Base-by-base conservation (phyloP, 1,284 basidiomycete genomes). In the Moesziomyces sp. region DNA sequence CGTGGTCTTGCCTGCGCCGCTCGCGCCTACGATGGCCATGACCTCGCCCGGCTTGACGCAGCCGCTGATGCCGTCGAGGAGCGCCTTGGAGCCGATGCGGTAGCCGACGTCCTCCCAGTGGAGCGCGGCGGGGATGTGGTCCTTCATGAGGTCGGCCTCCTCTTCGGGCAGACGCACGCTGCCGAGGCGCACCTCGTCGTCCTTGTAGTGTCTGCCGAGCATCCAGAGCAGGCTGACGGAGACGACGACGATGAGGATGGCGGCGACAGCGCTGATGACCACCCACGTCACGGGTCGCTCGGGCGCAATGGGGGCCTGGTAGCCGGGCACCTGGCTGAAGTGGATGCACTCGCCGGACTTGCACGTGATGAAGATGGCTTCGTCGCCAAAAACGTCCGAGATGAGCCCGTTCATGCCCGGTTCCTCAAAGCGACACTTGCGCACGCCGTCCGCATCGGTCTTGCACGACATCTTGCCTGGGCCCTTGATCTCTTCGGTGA, bases 361-460 rank as follows among this genome's bases (percentile, higher is more conserved):
- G 79, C 96, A 99, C 48, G 90, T 85, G 53, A 98, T 88, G 3
- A 92, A 92, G 83, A 99, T 99, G 78, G 91, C 91, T 1, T 87
- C 87, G 84, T 99, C 96, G 9, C 93, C 96, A 77, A 99, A 98
- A 72, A 99, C 91, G 73, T 92, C 91, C 79, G 91, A 90, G 84
- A 99, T 98, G 52, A 99, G 88, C 38, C 91, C 88, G 82, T 98
- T 97, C 96, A 98, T 97, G 0, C 92, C 93, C 0, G 93, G 93
- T 80, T 99, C 96, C 82, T 94, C 91, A 79, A 99, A 99, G 66
- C 88, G 89, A 86, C 95, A 98, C 4, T 57, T 86, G 84, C 74
- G 87, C 82, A 45, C 48, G 13, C 62, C 71, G n/a, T 64, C 61
- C 0, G 42, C 48, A n/a, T 65, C 63, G 3, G 90, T 88, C 73